phyloP scores from a whole-genome alignment of 2,329 filamentous ascomycete genomes.

The Thielaviopsis populi region DNA sequence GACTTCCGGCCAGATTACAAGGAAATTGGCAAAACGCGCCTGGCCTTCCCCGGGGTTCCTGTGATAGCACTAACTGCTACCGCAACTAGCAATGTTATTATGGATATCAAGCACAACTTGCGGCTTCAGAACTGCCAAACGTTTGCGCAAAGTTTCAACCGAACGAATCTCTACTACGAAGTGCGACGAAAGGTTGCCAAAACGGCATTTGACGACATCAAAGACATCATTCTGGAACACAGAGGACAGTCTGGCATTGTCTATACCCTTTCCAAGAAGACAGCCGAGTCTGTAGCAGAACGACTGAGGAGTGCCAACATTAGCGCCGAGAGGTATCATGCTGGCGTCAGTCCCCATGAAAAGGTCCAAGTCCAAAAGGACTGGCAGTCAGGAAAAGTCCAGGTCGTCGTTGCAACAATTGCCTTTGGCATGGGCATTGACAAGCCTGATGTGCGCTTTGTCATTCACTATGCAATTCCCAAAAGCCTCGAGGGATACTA shows the following conservation, averaged over 20 bases:
- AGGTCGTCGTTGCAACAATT: slow-evolving; percentile 94
- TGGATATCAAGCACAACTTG: slow-evolving; percentile 86
- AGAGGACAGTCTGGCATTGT: slow-evolving; percentile 68
- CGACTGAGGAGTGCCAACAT: slow-evolving; percentile 53
- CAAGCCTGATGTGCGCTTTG: slow-evolving; percentile 90
- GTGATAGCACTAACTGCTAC: slow-evolving; percentile 93
- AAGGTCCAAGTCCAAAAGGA: slow-evolving; percentile 57
- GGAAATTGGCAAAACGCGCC: slow-evolving; percentile 57
- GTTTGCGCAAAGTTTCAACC: slow-evolving; percentile 89
- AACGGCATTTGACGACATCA: slow-evolving; percentile 34
- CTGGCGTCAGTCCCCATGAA: slow-evolving; percentile 51
- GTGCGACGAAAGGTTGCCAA: slow-evolving; percentile 57
- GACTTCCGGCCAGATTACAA: slow-evolving; percentile 97
- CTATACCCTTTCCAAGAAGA: slow-evolving; percentile 76
- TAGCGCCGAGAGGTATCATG: slow-evolving; percentile 73
- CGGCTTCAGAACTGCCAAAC: slow-evolving; percentile 61
- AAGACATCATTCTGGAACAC: slow-evolving; percentile 51
- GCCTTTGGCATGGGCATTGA: slow-evolving; percentile 99
- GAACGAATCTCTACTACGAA: slow-evolving; percentile 87
- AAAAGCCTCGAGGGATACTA: slow-evolving; percentile 98
- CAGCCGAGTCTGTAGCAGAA: slow-evolving; percentile 64
- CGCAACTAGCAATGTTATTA: slow-evolving; percentile 80
- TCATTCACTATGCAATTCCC: slow-evolving; percentile 82
- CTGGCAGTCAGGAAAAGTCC: slow-evolving; percentile 67
- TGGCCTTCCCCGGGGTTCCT: slow-evolving; percentile 61